These are phyloP conservation scores for Hapsidospora chrysogenum DNA, from an alignment of 495 filamentous ascomycete species.

Conservation along the genomic window DNA sequence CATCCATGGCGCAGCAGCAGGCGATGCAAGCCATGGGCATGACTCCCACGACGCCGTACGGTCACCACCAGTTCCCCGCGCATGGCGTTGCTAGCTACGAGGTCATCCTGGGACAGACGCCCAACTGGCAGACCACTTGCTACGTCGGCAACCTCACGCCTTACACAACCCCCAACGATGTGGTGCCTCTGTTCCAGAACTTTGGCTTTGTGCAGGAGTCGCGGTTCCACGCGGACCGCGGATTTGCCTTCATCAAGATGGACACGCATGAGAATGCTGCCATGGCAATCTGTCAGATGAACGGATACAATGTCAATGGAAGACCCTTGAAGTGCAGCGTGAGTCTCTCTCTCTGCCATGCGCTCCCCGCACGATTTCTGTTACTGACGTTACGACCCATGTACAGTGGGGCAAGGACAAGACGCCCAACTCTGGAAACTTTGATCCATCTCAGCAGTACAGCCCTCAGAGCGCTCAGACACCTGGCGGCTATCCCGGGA, in stretches of 20 bases:
- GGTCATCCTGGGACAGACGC: constrained; percentile 95
- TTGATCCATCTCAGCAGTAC: constrained; percentile 59
- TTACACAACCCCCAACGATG: constrained; percentile 90
- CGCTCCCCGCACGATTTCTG: too few species aligned
- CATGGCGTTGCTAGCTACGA: constrained; percentile 95
- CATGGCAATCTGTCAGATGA: constrained; percentile 95
- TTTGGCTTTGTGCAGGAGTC: constrained; percentile 96
- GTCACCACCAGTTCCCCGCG: constrained; percentile 95
- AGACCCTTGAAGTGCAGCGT: constrained; percentile 97
- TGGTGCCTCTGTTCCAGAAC: constrained; percentile 94
- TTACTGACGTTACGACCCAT: too few species aligned
- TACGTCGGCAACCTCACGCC: constrained; percentile 97
- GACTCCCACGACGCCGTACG: constrained; percentile 91
- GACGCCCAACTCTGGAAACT: constrained; percentile 71
- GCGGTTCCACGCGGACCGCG: constrained; percentile 92
- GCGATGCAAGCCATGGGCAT: constrained; percentile 97
- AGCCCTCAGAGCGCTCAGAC: constrained; percentile 44
- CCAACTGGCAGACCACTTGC: constrained; percentile 95
- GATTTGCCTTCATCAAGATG: constrained; percentile 99
- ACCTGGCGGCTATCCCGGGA: constrained; percentile 42
- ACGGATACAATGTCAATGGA: constrained; percentile 93
- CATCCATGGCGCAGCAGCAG: constrained; percentile 93
- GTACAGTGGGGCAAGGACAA: constrained; percentile 96
- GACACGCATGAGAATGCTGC: constrained; percentile 95
- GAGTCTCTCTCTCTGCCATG: too few species aligned